Evolutionary conservation across 2,329 filamentous ascomycete genomes (phyloP).

Genomic region (Dissoconium aciculare): DNA sequence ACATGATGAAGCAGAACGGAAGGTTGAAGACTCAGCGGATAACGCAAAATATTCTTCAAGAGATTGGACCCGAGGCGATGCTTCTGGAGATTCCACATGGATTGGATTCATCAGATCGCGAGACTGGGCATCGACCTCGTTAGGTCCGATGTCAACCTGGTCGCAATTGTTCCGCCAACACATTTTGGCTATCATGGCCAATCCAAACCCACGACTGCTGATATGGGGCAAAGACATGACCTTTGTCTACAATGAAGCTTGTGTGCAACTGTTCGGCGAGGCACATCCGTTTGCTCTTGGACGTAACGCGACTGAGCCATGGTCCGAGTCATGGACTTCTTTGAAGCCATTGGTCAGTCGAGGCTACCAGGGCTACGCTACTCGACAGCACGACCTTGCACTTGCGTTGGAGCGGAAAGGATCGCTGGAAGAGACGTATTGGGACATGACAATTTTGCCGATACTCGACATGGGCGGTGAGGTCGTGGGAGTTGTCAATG

Average conservation of each 20-base stretch:
- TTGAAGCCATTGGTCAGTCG: slow-evolving; percentile 10
- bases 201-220: slow-evolving; percentile 19
- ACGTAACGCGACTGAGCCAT: slow-evolving; percentile 6
- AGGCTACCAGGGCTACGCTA: slow-evolving; percentile 13
- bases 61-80: slow-evolving; percentile 18
- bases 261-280: slow-evolving; percentile 13
- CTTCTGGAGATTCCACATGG: slow-evolving; percentile 14
- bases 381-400: slow-evolving; percentile 10
- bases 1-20: not conserved
- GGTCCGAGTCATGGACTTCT: not conserved
- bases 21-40: not conserved
- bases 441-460: slow-evolving; percentile 17
- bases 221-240: slow-evolving; percentile 23
- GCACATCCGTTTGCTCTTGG: slow-evolving; percentile 17
- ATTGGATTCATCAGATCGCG: slow-evolving; percentile 15
- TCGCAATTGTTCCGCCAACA: slow-evolving; percentile 12
- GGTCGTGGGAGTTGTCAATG: slow-evolving; percentile 12
- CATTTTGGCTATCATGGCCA: slow-evolving; percentile 17
- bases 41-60: slow-evolving; percentile 4
- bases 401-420: slow-evolving; percentile 16
- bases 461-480: slow-evolving; percentile 14
- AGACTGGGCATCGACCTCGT: slow-evolving; percentile 17
- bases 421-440: slow-evolving; percentile 20
- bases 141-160: slow-evolving; percentile 20
- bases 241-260: slow-evolving; percentile 20